Evolutionary conservation across 1,284 basidiomycete species (phyloP), one percentile per base, ranked within the genome.

Genomic region (Farysia itapuensis): DNA sequence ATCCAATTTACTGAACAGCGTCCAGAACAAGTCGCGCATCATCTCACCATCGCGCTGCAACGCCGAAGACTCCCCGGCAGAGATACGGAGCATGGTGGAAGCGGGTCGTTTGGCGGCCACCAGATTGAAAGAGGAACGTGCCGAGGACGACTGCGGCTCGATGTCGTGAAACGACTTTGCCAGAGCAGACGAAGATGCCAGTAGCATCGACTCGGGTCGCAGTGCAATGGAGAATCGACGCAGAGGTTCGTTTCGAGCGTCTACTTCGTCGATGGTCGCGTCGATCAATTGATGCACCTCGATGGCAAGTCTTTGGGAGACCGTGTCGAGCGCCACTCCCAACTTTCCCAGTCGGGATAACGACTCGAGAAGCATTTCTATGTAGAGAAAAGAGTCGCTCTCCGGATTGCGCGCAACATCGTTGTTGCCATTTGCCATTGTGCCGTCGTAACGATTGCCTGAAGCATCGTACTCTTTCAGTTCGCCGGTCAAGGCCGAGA

Each of bases 1-100:
- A 69, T 93, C 87, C 40, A 99, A 78, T 78, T 99, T 99, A 5
- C 92, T 95, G 75, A 91, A 99, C 14, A 96, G 77, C 4, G 95
- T 97, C 93, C 94, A 98, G 78, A 98, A 97, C 26, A 99, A 81
- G 78, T 98, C 95, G 51, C 82, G 83, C 68, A 76, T 72, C 37
- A 67, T 72, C 45, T 76, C 74, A 20, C 56, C 53, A 24, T 75
- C 72, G 11, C 63, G 48, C 35, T 67, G 61, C 41, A 74, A 50
- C 24, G 65, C 65, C 15, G 54, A 59, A 0, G 50, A 51, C 33
- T 76, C 74, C 39, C 57, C 45, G 1, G 67, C 56, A 13, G 53
- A 47, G 34, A 65, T 51, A 24, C 69, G 53, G 29, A 65, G 46
- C 54, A 64, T 42, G 25, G 42, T 44, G 31, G 54, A 56, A 1